phyloP scores from a whole-genome alignment of 1,284 basidiomycete genomes.

The Cryptococcus sp. region DNA sequence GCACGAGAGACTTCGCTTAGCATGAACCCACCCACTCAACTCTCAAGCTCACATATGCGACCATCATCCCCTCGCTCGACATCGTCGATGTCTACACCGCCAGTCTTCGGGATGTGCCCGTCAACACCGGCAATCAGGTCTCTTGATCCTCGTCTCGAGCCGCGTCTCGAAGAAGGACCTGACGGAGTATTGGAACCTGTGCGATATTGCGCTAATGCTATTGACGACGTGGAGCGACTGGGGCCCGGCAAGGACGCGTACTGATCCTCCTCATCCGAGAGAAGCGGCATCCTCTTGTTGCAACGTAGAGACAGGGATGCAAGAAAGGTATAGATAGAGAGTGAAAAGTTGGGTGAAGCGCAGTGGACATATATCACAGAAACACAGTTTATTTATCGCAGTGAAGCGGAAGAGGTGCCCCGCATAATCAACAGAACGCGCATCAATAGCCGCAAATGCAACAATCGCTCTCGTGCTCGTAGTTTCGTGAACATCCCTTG shows the following conservation, averaged over 20 bases:
- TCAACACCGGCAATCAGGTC: neutral
- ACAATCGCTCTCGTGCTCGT: too few species aligned
- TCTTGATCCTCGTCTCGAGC: constrained; percentile 13
- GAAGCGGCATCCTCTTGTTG: too few species aligned
- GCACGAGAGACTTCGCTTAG: neutral
- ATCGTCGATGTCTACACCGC: neutral
- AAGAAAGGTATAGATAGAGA: too few species aligned
- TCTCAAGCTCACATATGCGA: constrained; percentile 8
- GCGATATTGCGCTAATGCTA: neutral
- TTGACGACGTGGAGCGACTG: constrained; percentile 4
- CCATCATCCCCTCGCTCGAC: constrained; percentile 1
- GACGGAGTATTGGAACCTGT: constrained; percentile 1
- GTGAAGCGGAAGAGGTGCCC: too few species aligned
- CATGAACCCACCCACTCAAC: neutral
- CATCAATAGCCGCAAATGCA: too few species aligned
- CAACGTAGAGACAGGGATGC: too few species aligned
- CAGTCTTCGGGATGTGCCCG: neutral
- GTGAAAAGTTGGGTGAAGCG: too few species aligned
- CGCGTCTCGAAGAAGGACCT: constrained; percentile 11
- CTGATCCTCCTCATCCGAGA: neutral
- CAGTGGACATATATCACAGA: too few species aligned
- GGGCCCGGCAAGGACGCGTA: constrained; percentile 1
- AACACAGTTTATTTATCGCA: too few species aligned
- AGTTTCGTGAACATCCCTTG: too few species aligned
- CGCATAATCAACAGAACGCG: too few species aligned